A percentile compares a stretch with the other conserved stretches of the same genome.
Evolutionary conservation across 163 green algal genomes (phyloP).

Genomic region (Dunaliella salina): DNA sequence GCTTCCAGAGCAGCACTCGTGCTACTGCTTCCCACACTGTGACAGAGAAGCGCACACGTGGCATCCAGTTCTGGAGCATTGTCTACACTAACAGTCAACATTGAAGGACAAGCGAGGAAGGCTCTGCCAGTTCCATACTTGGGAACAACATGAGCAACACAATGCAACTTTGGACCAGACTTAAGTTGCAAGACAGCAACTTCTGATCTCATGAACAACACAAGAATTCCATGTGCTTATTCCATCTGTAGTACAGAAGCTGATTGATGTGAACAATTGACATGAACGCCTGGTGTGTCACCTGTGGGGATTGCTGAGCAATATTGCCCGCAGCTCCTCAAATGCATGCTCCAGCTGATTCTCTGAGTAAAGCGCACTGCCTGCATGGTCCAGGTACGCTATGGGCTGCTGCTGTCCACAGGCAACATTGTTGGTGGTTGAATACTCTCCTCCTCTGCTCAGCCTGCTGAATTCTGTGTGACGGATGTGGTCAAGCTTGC

Average conservation of each 20-base stretch:
- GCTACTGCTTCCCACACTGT: not conserved
- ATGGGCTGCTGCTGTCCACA: not conserved
- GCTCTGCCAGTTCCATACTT: no score
- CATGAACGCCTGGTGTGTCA: not conserved
- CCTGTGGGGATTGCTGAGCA: constrained; percentile 64
- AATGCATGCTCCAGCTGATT: constrained; percentile 38
- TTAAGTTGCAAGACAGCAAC: no score
- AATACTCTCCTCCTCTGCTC: no score
- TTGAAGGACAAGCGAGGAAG: no score
- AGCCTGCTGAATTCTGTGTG: constrained; percentile 15
- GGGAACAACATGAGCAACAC: no score
- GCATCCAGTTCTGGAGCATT: no score
- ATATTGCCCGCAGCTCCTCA: constrained; percentile 35
- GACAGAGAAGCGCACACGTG: not conserved
- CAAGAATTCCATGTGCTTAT: no score
- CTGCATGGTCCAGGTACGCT: constrained; percentile 68
- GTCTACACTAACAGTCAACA: no score
- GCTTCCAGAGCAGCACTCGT: not conserved
- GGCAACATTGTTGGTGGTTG: no score
- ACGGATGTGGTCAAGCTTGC: constrained; percentile 8
- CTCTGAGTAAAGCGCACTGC: constrained; percentile 54
- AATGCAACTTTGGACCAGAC: no score
- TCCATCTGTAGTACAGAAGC: not conserved
- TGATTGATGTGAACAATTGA: no score
- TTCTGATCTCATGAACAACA: no score